Evolutionary conservation across 1,139 yeast species (phyloP).

Genomic region (Hemisphaericaspora xylanilytica): DNA sequence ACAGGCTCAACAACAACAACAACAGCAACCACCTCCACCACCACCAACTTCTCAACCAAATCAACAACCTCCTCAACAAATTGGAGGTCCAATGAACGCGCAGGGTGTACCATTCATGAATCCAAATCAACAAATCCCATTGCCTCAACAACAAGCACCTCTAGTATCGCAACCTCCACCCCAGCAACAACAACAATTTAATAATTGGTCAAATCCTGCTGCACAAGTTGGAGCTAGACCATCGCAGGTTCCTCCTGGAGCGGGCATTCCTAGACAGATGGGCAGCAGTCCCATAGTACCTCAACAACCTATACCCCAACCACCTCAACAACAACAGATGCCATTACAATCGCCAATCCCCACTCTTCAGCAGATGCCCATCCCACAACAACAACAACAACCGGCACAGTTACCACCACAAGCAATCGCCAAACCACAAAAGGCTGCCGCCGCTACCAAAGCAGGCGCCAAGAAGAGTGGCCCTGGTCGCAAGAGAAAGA

Average conservation of each 20-base stretch:
- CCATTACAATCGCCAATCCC: slow-evolving; percentile 5
- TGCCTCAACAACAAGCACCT: slow-evolving; percentile 14
- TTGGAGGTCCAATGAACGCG: slow-evolving; percentile 20
- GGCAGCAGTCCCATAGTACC: slow-evolving; percentile 24
- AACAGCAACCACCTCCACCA: slow-evolving; percentile 8
- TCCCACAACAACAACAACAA: slow-evolving; percentile 14
- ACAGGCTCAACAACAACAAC: slow-evolving; percentile 9
- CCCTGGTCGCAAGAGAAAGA: slow-evolving; percentile 17
- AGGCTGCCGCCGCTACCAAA: slow-evolving; percentile 14
- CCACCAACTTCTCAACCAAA: slow-evolving; percentile 16
- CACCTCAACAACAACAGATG: slow-evolving; percentile 5
- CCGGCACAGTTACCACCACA: slow-evolving; percentile 6
- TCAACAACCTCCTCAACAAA: slow-evolving; percentile 7
- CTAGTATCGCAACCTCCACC: slow-evolving; percentile 16
- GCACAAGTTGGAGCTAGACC: neutral
- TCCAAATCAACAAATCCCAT: slow-evolving; percentile 12
- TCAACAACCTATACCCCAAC: slow-evolving; percentile 10
- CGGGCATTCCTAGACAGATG: slow-evolving; percentile 7
- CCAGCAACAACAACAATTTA: slow-evolving; percentile 14
- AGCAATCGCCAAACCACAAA: slow-evolving; percentile 8
- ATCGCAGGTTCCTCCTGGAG: neutral
- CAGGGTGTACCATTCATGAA: slow-evolving; percentile 15
- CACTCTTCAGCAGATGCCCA: slow-evolving; percentile 15
- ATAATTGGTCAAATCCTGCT: slow-evolving; percentile 6
- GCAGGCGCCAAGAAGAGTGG: slow-evolving; percentile 15